Percentiles rank a stretch among this genome's conserved stretches.
These are phyloP conservation scores for Delitschia confertaspora DNA, from an alignment of 495 filamentous ascomycete species.

Conservation along the genomic window DNA sequence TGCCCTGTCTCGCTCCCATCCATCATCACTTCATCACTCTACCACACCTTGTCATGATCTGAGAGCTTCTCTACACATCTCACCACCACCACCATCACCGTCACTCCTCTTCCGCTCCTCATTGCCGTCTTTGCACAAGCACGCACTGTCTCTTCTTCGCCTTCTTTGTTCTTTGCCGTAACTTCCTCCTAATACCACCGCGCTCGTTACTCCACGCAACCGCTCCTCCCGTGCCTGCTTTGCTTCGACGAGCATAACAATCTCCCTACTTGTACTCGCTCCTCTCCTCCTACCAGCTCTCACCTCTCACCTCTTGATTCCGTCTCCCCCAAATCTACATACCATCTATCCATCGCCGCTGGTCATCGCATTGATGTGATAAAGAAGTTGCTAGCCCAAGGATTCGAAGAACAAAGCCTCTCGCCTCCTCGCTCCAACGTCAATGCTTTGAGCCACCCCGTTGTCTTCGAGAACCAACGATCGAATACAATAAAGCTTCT, in stretches of 20 bases:
- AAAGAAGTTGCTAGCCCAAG: conserved; percentile 11
- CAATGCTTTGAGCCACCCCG: conserved; percentile 15
- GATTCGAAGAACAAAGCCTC: conserved; percentile 11
- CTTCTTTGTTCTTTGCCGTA: conserved; percentile 10
- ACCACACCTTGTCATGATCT: neutral
- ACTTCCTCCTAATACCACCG: neutral
- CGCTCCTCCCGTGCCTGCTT: conserved; percentile 17
- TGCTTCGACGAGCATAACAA: conserved; percentile 15
- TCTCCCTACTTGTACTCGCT: conserved; percentile 1
- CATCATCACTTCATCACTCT: neutral
- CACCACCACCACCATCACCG: conserved; percentile 4
- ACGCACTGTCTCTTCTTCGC: conserved; percentile 8
- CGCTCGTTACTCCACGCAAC: conserved; percentile 18
- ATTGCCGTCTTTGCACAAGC: conserved; percentile 12
- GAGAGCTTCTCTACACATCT: neutral
- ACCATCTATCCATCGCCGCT: conserved; percentile 18
- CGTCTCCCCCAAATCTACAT: conserved; percentile 7
- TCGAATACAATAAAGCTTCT: conserved; percentile 5
- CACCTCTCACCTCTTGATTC: conserved; percentile 8
- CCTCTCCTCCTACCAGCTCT: neutral
- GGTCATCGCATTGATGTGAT: conserved; percentile 25
- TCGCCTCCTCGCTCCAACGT: conserved; percentile 11
- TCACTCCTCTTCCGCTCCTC: conserved; percentile 5
- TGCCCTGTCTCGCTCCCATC: too few species aligned
- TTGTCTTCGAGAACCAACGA: neutral